phyloP scores from a whole-genome alignment of 1,284 basidiomycete genomes.

The Flammula alnicola region DNA sequence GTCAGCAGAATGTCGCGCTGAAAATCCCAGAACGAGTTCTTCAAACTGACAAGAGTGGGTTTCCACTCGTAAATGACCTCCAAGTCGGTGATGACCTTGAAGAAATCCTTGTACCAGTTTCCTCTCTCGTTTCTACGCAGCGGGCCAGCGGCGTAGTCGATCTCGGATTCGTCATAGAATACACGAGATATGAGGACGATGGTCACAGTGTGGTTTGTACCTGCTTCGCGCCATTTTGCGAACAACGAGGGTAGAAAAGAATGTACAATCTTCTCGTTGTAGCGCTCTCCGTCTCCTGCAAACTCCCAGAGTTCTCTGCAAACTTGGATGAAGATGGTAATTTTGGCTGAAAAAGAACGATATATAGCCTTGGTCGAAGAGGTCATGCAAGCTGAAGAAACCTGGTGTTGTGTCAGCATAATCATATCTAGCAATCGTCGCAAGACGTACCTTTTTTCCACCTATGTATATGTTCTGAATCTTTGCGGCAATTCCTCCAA shows the following conservation, averaged over 20 bases:
- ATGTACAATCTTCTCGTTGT: conserved; percentile 95
- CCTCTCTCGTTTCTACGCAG: conserved; percentile 74
- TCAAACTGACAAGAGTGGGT: conserved; percentile 83
- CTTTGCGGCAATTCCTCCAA: conserved; percentile 80
- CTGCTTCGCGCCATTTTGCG: conserved; percentile 77
- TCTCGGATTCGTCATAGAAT: conserved; percentile 86
- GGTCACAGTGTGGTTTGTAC: conserved; percentile 93
- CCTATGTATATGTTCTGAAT: conserved; percentile 77
- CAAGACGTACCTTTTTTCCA: conserved; percentile 57
- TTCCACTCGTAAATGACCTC: conserved; percentile 90
- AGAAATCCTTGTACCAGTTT: conserved; percentile 95
- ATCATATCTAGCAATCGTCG: neutral
- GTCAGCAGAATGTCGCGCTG: conserved; percentile 87
- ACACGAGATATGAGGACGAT: conserved; percentile 96
- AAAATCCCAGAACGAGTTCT: conserved; percentile 87
- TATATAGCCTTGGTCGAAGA: conserved; percentile 88
- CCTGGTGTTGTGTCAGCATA: conserved; percentile 43
- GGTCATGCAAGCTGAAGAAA: conserved; percentile 83
- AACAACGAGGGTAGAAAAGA: conserved; percentile 90
- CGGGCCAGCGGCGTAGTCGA: conserved; percentile 78
- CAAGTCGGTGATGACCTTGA: conserved; percentile 92
- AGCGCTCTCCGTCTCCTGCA: conserved; percentile 93
- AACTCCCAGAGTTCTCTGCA: conserved; percentile 98
- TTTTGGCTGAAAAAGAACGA: conserved; percentile 89
- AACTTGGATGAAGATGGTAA: conserved; percentile 94